A percentile compares a stretch with the other conserved stretches of the same genome.
These are phyloP conservation scores for Botrytis galanthina DNA, from an alignment of 2,329 filamentous ascomycete genomes.

Conservation along the genomic window DNA sequence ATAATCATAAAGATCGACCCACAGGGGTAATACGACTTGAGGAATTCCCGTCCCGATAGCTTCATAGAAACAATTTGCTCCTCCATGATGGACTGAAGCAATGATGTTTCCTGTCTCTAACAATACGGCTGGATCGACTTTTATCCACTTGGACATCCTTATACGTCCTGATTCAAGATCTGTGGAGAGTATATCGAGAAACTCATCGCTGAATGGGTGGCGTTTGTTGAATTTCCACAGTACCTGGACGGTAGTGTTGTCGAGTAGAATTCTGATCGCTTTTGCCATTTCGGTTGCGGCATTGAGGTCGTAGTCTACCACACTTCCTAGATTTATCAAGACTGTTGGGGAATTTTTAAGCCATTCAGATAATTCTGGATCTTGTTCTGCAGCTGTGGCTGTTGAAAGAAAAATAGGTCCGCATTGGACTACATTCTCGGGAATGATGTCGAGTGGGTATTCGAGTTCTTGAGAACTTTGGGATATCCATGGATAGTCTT, in stretches of 20 bases:
- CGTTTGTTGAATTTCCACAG: slow-evolving; percentile 38
- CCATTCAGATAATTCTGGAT: slow-evolving; percentile 45
- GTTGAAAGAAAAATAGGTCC: slow-evolving; percentile 45
- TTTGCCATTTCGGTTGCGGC: slow-evolving; percentile 42
- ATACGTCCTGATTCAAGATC: slow-evolving; percentile 19
- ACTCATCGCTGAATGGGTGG: not conserved
- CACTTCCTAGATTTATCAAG: slow-evolving; percentile 47
- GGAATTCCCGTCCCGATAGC: slow-evolving; percentile 44
- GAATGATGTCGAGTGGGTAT: slow-evolving; percentile 41
- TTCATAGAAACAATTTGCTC: slow-evolving; percentile 44
- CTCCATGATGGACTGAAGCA: slow-evolving; percentile 41
- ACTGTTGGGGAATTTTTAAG: slow-evolving; percentile 43
- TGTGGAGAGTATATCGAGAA: slow-evolving; percentile 19
- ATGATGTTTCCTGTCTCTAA: slow-evolving; percentile 39
- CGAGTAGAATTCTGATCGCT: slow-evolving; percentile 41
- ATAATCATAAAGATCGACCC: slow-evolving; percentile 47
- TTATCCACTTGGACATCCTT: slow-evolving; percentile 18
- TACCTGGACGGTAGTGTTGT: slow-evolving; percentile 33
- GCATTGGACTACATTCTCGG: slow-evolving; percentile 43
- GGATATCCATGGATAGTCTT: slow-evolving; percentile 29
- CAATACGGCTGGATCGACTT: slow-evolving; percentile 29
- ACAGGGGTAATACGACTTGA: slow-evolving; percentile 46
- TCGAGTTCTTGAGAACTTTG: slow-evolving; percentile 19
- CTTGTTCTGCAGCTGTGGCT: slow-evolving; percentile 39
- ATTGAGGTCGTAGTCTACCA: slow-evolving; percentile 4